Conservation (phyloP, 805 yeast species). For the Starmera quercuum region DNA sequence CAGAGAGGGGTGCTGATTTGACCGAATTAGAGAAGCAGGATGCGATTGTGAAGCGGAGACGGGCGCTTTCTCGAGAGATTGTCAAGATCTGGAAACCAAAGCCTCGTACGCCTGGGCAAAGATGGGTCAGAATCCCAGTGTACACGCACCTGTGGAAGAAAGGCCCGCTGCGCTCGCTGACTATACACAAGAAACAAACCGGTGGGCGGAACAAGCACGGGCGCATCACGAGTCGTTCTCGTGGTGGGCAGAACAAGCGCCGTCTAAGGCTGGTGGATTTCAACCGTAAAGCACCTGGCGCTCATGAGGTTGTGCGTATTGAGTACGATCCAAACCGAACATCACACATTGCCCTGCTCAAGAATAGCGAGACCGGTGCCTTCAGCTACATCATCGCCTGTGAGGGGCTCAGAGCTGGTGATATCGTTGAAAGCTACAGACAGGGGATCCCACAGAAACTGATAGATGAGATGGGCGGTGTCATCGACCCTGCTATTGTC, state of each 20-base stretch:
- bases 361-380: constrained; percentile 53
- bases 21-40: constrained; percentile 81
- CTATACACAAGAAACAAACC: constrained; percentile 60
- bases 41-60: constrained; percentile 59
- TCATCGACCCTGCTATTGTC: constrained; percentile 83
- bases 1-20: constrained; percentile 37
- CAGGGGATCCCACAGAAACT: constrained; percentile 76
- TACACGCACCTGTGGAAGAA: constrained; percentile 86
- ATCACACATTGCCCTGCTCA: constrained; percentile 82
- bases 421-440: constrained; percentile 81
- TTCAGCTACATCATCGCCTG: constrained; percentile 82
- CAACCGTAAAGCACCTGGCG: constrained; percentile 57
- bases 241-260: constrained; percentile 95
- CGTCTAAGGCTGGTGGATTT: constrained; percentile 81
- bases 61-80: constrained; percentile 61
- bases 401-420: constrained; percentile 91
- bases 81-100: constrained; percentile 69
- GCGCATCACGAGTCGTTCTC: constrained; percentile 82
- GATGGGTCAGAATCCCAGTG: constrained; percentile 84
- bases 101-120: constrained; percentile 78
- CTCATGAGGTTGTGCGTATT: constrained; percentile 74
- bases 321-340: constrained; percentile 96
- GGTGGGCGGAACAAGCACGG: constrained; percentile 92
- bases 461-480: constrained; percentile 81
- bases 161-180: constrained; percentile 67